These are phyloP conservation scores for Knufia fluminis DNA, from an alignment of 2,329 filamentous ascomycete genomes.

Conservation along the genomic window DNA sequence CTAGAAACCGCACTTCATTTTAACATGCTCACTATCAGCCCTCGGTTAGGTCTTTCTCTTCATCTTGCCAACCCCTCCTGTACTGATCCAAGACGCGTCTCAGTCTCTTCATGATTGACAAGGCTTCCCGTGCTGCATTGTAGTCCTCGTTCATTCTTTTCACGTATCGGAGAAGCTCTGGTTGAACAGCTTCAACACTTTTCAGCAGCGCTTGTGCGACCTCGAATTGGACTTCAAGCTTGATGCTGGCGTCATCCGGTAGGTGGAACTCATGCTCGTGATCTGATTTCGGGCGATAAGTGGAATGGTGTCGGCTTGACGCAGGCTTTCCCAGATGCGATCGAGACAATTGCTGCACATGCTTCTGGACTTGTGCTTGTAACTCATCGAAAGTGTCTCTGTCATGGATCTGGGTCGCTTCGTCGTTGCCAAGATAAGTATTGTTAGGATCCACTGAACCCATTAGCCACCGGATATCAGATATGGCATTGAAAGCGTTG, in stretches of 20 bases:
- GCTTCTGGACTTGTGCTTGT: neutral
- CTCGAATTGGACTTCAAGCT: neutral
- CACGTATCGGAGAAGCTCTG: neutral
- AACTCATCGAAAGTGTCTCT: neutral
- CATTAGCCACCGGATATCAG: too few relatives aligned
- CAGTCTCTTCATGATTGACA: constrained; percentile 1
- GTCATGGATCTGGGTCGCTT: neutral
- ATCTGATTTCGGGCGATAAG: neutral
- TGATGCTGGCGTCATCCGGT: neutral
- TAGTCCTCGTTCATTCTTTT: neutral
- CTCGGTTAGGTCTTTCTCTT: neutral
- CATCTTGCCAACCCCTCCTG: neutral
- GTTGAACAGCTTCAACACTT: neutral
- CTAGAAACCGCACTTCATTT: too few relatives aligned
- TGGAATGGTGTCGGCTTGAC: neutral
- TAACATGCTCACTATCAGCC: too few relatives aligned
- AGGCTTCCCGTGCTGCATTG: neutral
- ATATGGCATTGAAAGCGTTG: neutral
- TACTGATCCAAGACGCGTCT: neutral
- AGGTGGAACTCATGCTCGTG: neutral
- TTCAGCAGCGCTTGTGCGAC: neutral
- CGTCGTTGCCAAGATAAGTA: neutral
- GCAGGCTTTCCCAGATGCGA: neutral
- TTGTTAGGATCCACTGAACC: too few relatives aligned
- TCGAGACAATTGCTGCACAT: neutral